Conservation (phyloP, 441 rosid species). For the Melianthus villosus region DNA sequence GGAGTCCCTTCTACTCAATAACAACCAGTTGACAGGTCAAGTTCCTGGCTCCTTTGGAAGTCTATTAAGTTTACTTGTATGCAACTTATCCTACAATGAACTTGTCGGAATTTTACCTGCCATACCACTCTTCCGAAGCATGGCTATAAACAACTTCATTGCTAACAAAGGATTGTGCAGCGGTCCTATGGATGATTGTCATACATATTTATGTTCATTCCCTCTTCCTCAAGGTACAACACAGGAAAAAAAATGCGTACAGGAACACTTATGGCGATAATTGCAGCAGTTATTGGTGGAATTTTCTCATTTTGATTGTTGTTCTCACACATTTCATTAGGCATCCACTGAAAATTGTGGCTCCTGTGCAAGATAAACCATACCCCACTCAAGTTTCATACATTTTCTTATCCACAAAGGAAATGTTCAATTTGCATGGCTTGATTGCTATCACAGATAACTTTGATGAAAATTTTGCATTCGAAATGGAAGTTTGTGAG, state of each 20-base stretch:
- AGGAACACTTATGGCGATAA: conserved; percentile 36
- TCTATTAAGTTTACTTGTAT: conserved; percentile 65
- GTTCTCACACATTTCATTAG: conserved; percentile 52
- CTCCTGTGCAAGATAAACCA: conserved; percentile 37
- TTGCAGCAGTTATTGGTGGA: conserved; percentile 53
- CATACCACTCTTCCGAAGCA: conserved; percentile 42
- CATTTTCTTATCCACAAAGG: conserved; percentile 73
- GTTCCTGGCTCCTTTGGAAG: conserved; percentile 59
- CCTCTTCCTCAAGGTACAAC: conserved; percentile 39
- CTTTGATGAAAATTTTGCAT: conserved; percentile 58
- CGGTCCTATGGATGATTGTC: conserved; percentile 44
- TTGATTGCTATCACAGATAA: conserved; percentile 58
- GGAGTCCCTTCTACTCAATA: conserved; percentile 55
- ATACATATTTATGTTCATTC: conserved; percentile 22
- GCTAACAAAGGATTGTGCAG: conserved; percentile 85
- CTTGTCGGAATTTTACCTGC: conserved; percentile 63
- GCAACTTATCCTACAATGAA: conserved; percentile 86
- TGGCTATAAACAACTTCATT: conserved; percentile 47
- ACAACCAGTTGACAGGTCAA: conserved; percentile 64
- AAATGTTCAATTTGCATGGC: conserved; percentile 61
- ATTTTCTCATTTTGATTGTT: conserved; percentile 58
- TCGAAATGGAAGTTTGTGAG: conserved; percentile 87
- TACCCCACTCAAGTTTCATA: conserved; percentile 33
- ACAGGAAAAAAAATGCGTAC: too few relatives aligned
- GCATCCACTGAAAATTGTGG: conserved; percentile 28